These are phyloP conservation scores for Solanum commersonii DNA, from an alignment of 257 asterid species.

Conservation along the genomic window DNA sequence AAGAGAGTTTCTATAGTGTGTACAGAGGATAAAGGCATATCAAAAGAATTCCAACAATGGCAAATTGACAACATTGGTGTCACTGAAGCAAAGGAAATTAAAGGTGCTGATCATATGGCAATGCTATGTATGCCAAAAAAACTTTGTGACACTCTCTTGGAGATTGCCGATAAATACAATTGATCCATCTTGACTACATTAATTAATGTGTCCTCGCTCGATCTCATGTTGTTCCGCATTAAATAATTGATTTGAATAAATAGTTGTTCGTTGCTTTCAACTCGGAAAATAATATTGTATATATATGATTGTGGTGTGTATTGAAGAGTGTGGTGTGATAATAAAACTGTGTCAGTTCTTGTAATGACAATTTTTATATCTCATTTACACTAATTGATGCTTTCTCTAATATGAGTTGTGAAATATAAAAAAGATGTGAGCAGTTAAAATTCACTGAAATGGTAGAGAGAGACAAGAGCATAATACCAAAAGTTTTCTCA, in stretches of 20 bases:
- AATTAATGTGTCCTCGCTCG: not conserved
- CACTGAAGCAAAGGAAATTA: conserved; percentile 20
- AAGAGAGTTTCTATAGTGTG: conserved; percentile 28
- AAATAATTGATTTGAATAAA: not conserved
- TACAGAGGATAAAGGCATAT: conserved; percentile 20
- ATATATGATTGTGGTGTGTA: not conserved
- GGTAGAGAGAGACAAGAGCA: not conserved
- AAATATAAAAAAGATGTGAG: not conserved
- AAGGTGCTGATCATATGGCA: conserved; percentile 43
- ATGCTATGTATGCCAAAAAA: conserved; percentile 28
- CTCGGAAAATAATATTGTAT: too few relatives aligned
- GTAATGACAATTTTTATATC: not conserved
- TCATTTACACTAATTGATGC: not conserved
- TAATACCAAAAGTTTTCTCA: too few relatives aligned
- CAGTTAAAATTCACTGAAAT: not conserved
- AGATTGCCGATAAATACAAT: conserved; percentile 12
- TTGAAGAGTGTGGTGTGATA: not conserved
- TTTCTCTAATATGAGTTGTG: too few relatives aligned
- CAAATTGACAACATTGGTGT: conserved; percentile 22
- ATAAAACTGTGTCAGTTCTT: not conserved
- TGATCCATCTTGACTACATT: not conserved
- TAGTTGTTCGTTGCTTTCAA: not conserved
- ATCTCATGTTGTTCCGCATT: not conserved
- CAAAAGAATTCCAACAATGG: conserved; percentile 35
- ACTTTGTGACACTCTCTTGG: conserved; percentile 21